These are phyloP conservation scores for Lantana camara DNA, from an alignment of 257 asterid species.

Conservation along the genomic window DNA sequence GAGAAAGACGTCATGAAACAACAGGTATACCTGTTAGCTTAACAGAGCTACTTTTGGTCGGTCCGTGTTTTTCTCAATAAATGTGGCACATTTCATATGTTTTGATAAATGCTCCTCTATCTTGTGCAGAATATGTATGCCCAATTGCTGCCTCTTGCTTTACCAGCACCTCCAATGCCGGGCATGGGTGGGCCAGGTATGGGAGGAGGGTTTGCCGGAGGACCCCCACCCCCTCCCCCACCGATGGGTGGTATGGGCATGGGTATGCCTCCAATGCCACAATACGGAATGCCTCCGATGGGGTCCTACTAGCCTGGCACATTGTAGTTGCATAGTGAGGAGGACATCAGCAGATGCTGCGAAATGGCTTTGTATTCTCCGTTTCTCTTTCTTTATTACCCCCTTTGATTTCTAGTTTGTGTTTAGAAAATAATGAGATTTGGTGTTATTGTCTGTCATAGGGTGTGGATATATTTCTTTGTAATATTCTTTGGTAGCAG, in stretches of 20 bases:
- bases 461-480: slow-evolving; percentile 42
- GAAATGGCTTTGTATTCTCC: slow-evolving; percentile 19
- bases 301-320: slow-evolving; percentile 44
- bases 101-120: slow-evolving; percentile 7
- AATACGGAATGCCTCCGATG: slow-evolving; percentile 61
- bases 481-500: slow-evolving; percentile 59
- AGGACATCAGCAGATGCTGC: background rate
- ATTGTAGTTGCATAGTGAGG: slow-evolving; percentile 18
- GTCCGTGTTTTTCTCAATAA: background rate
- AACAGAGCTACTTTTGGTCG: background rate
- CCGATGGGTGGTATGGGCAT: slow-evolving; percentile 61
- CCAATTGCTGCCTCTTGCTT: slow-evolving; percentile 62
- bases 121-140: slow-evolving; percentile 57
- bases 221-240: slow-evolving; percentile 50
- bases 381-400: slow-evolving; percentile 15
- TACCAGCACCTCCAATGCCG: slow-evolving; percentile 63
- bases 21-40: slow-evolving; percentile 37
- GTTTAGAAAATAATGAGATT: slow-evolving; percentile 36
- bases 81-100: background rate
- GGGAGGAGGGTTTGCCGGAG: slow-evolving; percentile 42
- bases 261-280: slow-evolving; percentile 72
- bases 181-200: slow-evolving; percentile 55
- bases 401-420: slow-evolving; percentile 21
- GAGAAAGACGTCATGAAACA: slow-evolving; percentile 55
- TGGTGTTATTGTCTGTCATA: slow-evolving; percentile 20